Conservation (phyloP, 2,329 filamentous ascomycete species). For the Elsinoe fawcettii region DNA sequence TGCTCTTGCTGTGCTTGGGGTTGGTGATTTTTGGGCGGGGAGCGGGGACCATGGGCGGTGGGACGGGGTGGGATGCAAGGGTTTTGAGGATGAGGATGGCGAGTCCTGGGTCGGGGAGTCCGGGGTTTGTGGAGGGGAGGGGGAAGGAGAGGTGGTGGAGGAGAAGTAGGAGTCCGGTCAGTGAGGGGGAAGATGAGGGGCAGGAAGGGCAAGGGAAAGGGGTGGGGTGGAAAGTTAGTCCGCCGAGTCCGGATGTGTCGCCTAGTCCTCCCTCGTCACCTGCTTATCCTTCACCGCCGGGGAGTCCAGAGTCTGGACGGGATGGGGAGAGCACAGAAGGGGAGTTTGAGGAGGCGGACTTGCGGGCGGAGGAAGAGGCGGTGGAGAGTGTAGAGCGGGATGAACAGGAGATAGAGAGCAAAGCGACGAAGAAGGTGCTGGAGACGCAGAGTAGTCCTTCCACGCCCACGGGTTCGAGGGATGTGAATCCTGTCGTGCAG, state of each 20-base stretch:
- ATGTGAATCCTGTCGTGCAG: slow-evolving; percentile 19
- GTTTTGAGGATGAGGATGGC: slow-evolving; percentile 15
- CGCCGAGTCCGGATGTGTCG: slow-evolving; percentile 10
- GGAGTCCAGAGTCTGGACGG: slow-evolving; percentile 9
- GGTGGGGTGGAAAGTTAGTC: slow-evolving; percentile 4
- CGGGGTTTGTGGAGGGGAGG: not conserved
- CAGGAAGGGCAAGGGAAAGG: slow-evolving; percentile 16
- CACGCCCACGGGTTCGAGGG: slow-evolving; percentile 36
- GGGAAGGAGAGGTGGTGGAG: not conserved
- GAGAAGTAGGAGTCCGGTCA: slow-evolving; percentile 18
- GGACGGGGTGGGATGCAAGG: slow-evolving; percentile 17
- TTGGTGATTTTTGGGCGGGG: slow-evolving; percentile 63
- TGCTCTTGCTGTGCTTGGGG: slow-evolving; percentile 78
- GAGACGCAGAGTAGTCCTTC: slow-evolving; percentile 38
- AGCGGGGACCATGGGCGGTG: slow-evolving; percentile 27
- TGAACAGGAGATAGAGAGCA: not conserved
- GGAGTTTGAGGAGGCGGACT: slow-evolving; percentile 5
- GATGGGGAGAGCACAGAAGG: slow-evolving; percentile 11
- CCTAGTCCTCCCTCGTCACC: too few species aligned
- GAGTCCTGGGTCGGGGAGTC: slow-evolving; percentile 18
- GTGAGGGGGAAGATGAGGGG: slow-evolving; percentile 5
- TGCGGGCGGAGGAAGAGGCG: slow-evolving; percentile 15
- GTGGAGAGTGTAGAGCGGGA: slow-evolving; percentile 23
- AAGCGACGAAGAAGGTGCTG: slow-evolving; percentile 17
- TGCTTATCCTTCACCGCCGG: not conserved